Conservation (phyloP, 2,329 filamentous ascomycete genomes). For the Sphaceloma murrayae region DNA sequence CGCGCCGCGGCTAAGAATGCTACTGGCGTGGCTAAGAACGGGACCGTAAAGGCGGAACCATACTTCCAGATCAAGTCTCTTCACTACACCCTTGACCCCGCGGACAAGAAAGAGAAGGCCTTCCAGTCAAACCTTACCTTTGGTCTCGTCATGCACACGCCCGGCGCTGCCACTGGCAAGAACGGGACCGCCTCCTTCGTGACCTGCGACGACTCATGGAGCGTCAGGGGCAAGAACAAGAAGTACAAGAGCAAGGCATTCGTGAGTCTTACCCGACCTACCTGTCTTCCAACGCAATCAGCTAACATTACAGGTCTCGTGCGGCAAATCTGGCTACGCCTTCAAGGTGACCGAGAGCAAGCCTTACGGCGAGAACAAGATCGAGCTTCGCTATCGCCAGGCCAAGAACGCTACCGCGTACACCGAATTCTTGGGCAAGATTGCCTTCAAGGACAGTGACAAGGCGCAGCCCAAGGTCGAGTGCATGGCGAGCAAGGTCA, state of each 20-base stretch:
- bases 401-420: neutral
- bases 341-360: neutral
- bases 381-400: neutral
- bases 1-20: constrained; percentile 6
- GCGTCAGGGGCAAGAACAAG: constrained; percentile 1
- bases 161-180: no score
- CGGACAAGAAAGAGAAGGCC: neutral
- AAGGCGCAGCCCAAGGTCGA: constrained; percentile 5
- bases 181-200: neutral
- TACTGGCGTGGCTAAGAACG: neutral
- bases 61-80: constrained; percentile 3
- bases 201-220: neutral
- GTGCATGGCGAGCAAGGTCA: neutral
- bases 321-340: neutral
- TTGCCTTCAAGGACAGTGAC: constrained; percentile 8
- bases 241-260: constrained; percentile 8
- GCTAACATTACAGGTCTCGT: neutral
- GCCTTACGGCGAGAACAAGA: neutral
- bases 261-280: neutral
- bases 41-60: constrained; percentile 1
- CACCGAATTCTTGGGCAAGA: neutral
- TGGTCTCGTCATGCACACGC: no score
- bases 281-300: neutral
- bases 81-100: constrained; percentile 7
- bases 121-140: constrained; percentile 6